Conservation (phyloP, 176 grass and related monocot genomes). For the Oryza longistaminata region DNA sequence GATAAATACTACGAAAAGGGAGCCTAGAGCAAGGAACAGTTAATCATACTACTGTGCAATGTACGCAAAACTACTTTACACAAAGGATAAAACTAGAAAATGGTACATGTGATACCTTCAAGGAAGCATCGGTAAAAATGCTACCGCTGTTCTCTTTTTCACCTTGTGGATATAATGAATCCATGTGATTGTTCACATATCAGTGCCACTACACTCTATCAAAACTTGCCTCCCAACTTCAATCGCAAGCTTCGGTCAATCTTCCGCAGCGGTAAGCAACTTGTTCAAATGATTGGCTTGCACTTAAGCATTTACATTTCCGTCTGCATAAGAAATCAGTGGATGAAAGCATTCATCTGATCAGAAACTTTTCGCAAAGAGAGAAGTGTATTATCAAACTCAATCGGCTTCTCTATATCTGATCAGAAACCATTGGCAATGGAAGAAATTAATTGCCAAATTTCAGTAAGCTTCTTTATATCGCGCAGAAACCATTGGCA, state of each 20-base stretch:
- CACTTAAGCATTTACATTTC: neutral
- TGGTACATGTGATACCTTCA: slow-evolving; percentile 14
- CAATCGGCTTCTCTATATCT: neutral
- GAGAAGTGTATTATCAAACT: neutral
- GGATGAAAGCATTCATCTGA: neutral
- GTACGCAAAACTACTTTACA: slow-evolving; percentile 1
- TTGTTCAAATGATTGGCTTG: neutral
- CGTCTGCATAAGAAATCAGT: neutral
- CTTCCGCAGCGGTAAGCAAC: neutral
- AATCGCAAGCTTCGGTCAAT: neutral
- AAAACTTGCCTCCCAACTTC: neutral
- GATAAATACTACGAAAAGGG: slow-evolving; percentile 27
- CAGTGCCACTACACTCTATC: neutral
- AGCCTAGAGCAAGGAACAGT: slow-evolving; percentile 5
- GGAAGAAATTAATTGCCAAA: neutral
- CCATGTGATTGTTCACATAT: slow-evolving; percentile 28
- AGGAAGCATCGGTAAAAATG: slow-evolving; percentile 10
- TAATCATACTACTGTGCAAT: neutral
- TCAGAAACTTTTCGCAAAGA: neutral
- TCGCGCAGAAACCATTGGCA: neutral
- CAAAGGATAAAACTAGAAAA: slow-evolving; percentile 8
- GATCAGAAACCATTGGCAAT: neutral
- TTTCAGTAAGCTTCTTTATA: neutral
- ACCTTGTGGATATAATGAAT: neutral
- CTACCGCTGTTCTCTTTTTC: neutral